phyloP scores from a whole-genome alignment of 345 rosid species.

The Moringa oleifera region DNA sequence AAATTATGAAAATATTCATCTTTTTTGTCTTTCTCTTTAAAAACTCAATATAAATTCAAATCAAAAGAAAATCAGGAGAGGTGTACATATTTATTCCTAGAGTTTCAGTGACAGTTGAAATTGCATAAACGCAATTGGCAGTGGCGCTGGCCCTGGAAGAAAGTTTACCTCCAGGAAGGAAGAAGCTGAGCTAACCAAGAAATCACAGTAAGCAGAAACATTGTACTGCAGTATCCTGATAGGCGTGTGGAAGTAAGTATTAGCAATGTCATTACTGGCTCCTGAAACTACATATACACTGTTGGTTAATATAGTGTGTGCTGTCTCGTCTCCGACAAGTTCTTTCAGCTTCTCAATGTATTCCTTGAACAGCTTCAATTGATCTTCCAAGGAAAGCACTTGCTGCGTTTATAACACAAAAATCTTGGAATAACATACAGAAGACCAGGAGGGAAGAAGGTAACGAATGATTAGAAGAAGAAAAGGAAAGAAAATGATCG shows the following conservation, averaged over 20 bases:
- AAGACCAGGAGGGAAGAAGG: too few relatives aligned
- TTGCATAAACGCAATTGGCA: too few relatives aligned
- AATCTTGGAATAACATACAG: too few relatives aligned
- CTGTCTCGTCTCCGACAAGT: conserved; percentile 38
- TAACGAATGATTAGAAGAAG: too few relatives aligned
- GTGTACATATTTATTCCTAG: neutral
- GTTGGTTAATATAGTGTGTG: conserved; percentile 31
- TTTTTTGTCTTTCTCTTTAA: too few relatives aligned
- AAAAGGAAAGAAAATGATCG: too few relatives aligned
- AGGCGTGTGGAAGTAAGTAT: conserved; percentile 34
- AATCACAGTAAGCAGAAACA: conserved; percentile 29
- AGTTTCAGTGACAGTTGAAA: too few relatives aligned
- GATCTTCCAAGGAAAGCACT: conserved; percentile 27
- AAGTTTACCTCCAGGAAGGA: conserved; percentile 30
- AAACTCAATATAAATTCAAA: too few relatives aligned
- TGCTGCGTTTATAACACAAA: too few relatives aligned
- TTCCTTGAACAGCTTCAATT: conserved; percentile 41
- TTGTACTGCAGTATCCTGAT: conserved; percentile 24
- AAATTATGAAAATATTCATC: too few relatives aligned
- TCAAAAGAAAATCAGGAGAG: too few relatives aligned
- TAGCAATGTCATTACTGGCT: conserved; percentile 61
- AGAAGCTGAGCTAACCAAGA: conserved; percentile 31
- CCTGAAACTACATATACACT: conserved; percentile 33
- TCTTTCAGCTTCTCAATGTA: conserved; percentile 38
- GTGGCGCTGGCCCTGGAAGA: too few relatives aligned